Conservation (phyloP, 139 green algal genomes). For the Limnomonas spitsbergensis region DNA sequence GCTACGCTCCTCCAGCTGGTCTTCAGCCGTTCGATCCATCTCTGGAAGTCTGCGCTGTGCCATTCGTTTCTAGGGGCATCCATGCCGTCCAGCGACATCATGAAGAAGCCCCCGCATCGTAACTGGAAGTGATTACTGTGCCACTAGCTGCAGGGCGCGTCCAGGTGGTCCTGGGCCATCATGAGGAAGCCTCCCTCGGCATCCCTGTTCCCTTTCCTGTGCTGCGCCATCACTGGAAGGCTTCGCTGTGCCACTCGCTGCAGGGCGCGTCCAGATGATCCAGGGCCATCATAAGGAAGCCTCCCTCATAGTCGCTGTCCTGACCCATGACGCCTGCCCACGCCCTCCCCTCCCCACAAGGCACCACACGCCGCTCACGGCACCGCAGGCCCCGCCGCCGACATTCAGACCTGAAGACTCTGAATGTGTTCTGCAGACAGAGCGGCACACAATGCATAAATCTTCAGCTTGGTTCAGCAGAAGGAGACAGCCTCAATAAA, state of each 20-base stretch:
- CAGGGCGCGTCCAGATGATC: background rate
- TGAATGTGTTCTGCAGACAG: background rate
- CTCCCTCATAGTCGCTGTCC: slow-evolving; percentile 3
- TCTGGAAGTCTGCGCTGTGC: background rate
- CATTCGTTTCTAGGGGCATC: background rate
- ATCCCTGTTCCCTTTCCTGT: background rate
- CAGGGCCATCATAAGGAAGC: slow-evolving; percentile 10
- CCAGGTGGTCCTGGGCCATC: background rate
- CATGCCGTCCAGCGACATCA: background rate
- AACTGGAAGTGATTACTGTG: background rate
- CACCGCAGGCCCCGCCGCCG: background rate
- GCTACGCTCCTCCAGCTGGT: too few relatives aligned
- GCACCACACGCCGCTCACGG: background rate
- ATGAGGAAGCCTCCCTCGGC: slow-evolving; percentile 1
- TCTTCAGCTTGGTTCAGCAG: too few relatives aligned
- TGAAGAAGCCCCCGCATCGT: slow-evolving; percentile 3
- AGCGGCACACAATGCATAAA: too few relatives aligned
- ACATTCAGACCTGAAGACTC: background rate
- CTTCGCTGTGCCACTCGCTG: slow-evolving; percentile 1
- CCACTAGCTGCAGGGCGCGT: background rate
- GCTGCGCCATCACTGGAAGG: background rate
- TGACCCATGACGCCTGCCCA: background rate
- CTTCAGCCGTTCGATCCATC: too few relatives aligned
- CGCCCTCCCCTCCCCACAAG: too few relatives aligned
- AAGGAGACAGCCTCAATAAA: too few relatives aligned